Base-by-base conservation (phyloP, 345 rosid species). In the Isatis tinctoria region DNA sequence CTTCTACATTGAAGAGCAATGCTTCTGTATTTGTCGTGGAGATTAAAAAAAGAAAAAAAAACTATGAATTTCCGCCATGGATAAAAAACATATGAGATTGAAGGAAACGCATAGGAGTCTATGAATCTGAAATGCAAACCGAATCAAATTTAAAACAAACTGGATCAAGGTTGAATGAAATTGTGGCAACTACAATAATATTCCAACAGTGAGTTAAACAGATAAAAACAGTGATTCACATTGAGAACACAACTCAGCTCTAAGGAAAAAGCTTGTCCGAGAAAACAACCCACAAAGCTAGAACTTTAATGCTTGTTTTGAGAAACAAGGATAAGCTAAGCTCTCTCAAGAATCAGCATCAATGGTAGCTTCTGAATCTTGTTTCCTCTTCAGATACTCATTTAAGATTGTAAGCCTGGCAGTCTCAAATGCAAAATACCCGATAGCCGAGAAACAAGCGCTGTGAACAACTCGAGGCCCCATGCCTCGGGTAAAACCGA, bases 381-480 rank as follows among this genome's bases (percentile, higher is more conserved):
- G 85, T 79, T 87, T 89, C 74, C 75, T 76, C 81, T 85, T 84
- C 86, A 91, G 75, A 78, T 86, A 89, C 72, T 81, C 90, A 72
- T 85, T 83, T 77, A 94, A 80, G 81, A 91, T 83, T 3, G 87
- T 62, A 37, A 90, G 86, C 84, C 96, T 85, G 0, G 97, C 95
- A 5, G 97, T 94, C 89, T 94, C 97, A 72, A 94, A 91, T 2
- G 97, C 98, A 79, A 90, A 89, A 83, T 94, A 94, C 6, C 97
- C 97, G 12, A 94, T 57, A 0, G 98, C 98, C 0, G 97, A 88
- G 79, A 94, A 91, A 68, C 96, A 86, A 39, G 98, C 97, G 70
- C 98, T 94, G 39, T 94, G 98, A 75, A 94, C 78, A 65, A 94
- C 96, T 65, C 97, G 78, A 7, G 97, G 97, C 8, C 92, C 97